Percentiles rank a stretch among this genome's conserved stretches.
Evolutionary conservation across 2,329 filamentous ascomycete species (phyloP).

Genomic region (Microdochium paspali): DNA sequence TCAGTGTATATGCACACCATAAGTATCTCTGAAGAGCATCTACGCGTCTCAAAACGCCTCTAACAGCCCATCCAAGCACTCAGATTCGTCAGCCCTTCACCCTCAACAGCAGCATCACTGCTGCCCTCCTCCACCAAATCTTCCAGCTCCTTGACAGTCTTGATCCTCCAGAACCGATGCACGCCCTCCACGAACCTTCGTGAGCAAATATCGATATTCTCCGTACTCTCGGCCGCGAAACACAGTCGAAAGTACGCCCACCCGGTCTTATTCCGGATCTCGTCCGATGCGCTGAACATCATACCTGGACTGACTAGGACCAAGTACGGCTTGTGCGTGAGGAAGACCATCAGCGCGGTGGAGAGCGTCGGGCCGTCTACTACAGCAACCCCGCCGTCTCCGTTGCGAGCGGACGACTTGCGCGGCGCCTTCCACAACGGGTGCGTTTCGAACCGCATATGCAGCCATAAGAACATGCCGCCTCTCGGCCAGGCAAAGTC

Average conservation of each 20-base stretch:
- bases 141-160: constrained; percentile 56
- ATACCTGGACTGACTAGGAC: constrained; percentile 62
- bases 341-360: constrained; percentile 59
- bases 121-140: constrained; percentile 37
- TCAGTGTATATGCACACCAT: no score
- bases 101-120: constrained; percentile 9
- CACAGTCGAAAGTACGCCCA: constrained; percentile 72
- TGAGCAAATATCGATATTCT: constrained; percentile 53
- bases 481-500: constrained; percentile 73
- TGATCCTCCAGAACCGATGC: constrained; percentile 69
- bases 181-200: constrained; percentile 59
- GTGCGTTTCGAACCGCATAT: constrained; percentile 62
- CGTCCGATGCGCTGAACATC: constrained; percentile 62
- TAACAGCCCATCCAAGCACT: constrained; percentile 16
- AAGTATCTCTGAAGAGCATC: no score
- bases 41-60: no score
- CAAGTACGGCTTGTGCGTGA: constrained; percentile 59
- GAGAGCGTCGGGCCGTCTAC: constrained; percentile 48
- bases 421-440: constrained; percentile 46
- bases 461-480: constrained; percentile 89
- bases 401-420: constrained; percentile 3
- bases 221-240: constrained; percentile 75
- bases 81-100: constrained; percentile 10
- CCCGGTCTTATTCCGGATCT: constrained; percentile 46
- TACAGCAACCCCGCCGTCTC: constrained; percentile 22